Percentiles rank a stretch among this genome's conserved stretches.
Conservation (phyloP, 306 rosid species). For the Bauhinia variegata region DNA sequence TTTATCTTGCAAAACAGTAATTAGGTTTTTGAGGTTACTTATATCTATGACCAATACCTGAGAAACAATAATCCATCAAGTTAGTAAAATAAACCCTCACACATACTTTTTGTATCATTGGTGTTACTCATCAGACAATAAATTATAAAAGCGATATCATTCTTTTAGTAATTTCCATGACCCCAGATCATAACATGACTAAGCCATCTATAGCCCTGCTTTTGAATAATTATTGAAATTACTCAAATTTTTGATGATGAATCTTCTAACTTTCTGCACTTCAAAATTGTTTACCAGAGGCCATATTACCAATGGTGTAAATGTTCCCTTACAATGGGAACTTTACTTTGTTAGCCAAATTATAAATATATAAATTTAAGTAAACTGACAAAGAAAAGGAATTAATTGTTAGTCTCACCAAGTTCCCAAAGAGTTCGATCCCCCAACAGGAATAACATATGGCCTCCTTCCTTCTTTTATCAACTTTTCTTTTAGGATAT, state of each 20-base stretch:
- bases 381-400: slow-evolving; percentile 21
- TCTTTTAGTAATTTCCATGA: neutral
- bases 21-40: neutral
- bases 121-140: slow-evolving; percentile 9
- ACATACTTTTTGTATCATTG: neutral
- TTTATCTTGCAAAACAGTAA: slow-evolving; percentile 6
- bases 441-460: slow-evolving; percentile 90
- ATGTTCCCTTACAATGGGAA: neutral
- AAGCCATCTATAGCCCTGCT: slow-evolving; percentile 1
- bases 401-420: slow-evolving; percentile 60
- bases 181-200: neutral
- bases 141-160: neutral
- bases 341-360: neutral
- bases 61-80: slow-evolving; percentile 13
- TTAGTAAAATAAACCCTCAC: slow-evolving; percentile 6
- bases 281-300: neutral
- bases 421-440: slow-evolving; percentile 89
- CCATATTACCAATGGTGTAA: neutral
- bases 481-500: slow-evolving; percentile 69
- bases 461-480: slow-evolving; percentile 86
- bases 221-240: neutral
- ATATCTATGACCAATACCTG: slow-evolving; percentile 8
- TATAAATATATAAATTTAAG: slow-evolving; percentile 2
- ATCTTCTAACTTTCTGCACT: neutral
- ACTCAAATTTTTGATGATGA: neutral